Evolutionary conservation across 495 filamentous ascomycete species (phyloP).

Genomic region (Alectoria sarmentosa): DNA sequence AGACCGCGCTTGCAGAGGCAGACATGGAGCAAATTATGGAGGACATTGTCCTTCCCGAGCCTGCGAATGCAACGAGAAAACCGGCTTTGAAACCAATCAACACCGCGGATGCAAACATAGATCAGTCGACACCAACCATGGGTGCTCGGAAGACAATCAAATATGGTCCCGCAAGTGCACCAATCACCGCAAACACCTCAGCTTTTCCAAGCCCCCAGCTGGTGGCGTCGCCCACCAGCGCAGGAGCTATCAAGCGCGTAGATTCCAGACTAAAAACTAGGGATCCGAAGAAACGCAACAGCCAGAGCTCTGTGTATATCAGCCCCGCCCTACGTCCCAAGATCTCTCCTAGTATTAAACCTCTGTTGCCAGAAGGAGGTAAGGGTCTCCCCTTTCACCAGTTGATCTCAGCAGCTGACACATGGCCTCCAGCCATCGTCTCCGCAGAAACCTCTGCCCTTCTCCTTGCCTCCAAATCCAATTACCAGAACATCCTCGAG

Average conservation of each 20-base stretch:
- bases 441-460: constrained; percentile 71
- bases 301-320: constrained; percentile 66
- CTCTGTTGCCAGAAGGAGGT: constrained; percentile 73
- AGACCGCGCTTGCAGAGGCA: constrained; percentile 29
- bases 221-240: constrained; percentile 27
- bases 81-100: constrained; percentile 27
- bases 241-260: constrained; percentile 23
- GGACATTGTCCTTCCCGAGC: constrained; percentile 58
- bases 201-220: constrained; percentile 49
- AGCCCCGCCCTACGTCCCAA: constrained; percentile 82
- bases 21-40: constrained; percentile 56
- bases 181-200: constrained; percentile 36
- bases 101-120: constrained; percentile 20
- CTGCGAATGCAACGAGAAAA: constrained; percentile 37
- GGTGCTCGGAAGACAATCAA: constrained; percentile 22
- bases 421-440: constrained; percentile 33
- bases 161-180: constrained; percentile 31
- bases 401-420: constrained; percentile 12
- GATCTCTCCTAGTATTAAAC: constrained; percentile 93
- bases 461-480: constrained; percentile 86
- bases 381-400: constrained; percentile 29
- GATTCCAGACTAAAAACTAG: constrained; percentile 27
- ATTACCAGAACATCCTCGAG: constrained; percentile 96
- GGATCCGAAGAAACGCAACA: constrained; percentile 62
- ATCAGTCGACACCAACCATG: constrained; percentile 25